Evolutionary conservation across 2,329 filamentous ascomycete species (phyloP).

Genomic region (Ceratocystis ficicola): DNA sequence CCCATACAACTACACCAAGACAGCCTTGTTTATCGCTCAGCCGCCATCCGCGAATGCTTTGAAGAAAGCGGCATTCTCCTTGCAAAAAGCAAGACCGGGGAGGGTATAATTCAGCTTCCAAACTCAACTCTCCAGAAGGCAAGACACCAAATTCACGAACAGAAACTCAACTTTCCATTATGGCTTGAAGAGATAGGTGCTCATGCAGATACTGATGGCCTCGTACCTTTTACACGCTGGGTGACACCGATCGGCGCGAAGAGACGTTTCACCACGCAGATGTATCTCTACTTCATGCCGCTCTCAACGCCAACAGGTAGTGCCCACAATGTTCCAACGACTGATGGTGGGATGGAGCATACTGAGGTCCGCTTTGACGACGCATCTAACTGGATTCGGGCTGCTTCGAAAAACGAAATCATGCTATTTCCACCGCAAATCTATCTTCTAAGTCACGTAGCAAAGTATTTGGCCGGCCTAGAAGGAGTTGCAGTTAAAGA

Average conservation of each 20-base stretch:
- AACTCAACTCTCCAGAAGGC: constrained; percentile 51
- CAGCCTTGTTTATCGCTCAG: constrained; percentile 60
- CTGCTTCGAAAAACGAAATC: constrained; percentile 52
- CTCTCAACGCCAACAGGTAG: constrained; percentile 31
- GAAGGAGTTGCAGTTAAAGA: constrained; percentile 15
- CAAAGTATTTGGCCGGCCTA: constrained; percentile 28
- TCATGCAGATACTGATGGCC: constrained; percentile 44
- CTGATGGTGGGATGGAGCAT: constrained; percentile 54
- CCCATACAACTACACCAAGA: constrained; percentile 54
- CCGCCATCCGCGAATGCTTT: constrained; percentile 81
- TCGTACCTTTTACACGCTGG: constrained; percentile 84
- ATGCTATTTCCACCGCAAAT: constrained; percentile 86
- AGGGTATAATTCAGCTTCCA: constrained; percentile 48
- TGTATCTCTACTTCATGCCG: constrained; percentile 89
- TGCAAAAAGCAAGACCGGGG: constrained; percentile 35
- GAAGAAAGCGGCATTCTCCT: constrained; percentile 88
- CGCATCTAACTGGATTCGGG: constrained; percentile 54
- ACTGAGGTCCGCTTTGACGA: constrained; percentile 69
- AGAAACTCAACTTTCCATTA: constrained; percentile 51
- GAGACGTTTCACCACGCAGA: constrained; percentile 83
- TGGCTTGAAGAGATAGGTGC: constrained; percentile 50
- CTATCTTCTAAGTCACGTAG: constrained; percentile 53
- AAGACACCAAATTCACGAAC: constrained; percentile 55
- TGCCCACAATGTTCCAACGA: constrained; percentile 49
- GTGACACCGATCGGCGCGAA: constrained; percentile 63